Evolutionary conservation across 768 basidiomycete genomes (phyloP).

Genomic region (Hebeloma cylindrosporum): DNA sequence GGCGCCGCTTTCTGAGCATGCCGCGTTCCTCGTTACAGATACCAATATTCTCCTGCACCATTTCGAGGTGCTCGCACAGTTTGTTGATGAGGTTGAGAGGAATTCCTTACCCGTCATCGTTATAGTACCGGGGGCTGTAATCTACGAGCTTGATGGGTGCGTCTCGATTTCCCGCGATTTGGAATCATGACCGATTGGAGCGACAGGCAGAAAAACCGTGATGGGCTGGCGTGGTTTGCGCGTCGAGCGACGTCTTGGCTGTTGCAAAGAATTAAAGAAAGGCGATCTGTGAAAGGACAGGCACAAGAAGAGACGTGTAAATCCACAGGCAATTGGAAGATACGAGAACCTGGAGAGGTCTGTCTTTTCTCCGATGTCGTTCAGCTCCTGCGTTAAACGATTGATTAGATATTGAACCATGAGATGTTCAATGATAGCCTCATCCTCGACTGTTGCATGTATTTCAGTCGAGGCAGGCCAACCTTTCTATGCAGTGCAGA

Average conservation of each 20-base stretch:
- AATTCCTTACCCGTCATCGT: constrained; percentile 51
- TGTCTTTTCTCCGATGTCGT: constrained; percentile 16
- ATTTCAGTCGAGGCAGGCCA: constrained; percentile 49
- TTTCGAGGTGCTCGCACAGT: constrained; percentile 61
- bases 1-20: constrained; percentile 42
- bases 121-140: constrained; percentile 72
- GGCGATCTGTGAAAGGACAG: constrained; percentile 57
- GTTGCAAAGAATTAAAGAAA: constrained; percentile 57
- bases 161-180: background rate
- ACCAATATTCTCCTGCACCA: constrained; percentile 77
- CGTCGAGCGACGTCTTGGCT: constrained; percentile 72
- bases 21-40: constrained; percentile 63
- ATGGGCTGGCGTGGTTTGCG: constrained; percentile 58
- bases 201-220: constrained; percentile 48
- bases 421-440: constrained; percentile 62
- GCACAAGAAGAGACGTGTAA: constrained; percentile 64
- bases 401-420: constrained; percentile 21
- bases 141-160: constrained; percentile 77
- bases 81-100: constrained; percentile 61
- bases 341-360: constrained; percentile 45
- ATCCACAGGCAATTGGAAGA: constrained; percentile 60
- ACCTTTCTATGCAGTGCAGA: constrained; percentile 71
- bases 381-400: constrained; percentile 5
- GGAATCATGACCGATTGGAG: background rate
- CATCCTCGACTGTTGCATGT: constrained; percentile 76